A percentile compares a stretch with the other conserved stretches of the same genome.
Conservation (phyloP, 2,329 filamentous ascomycete species). For the Chrysoporthe austroafricana region DNA sequence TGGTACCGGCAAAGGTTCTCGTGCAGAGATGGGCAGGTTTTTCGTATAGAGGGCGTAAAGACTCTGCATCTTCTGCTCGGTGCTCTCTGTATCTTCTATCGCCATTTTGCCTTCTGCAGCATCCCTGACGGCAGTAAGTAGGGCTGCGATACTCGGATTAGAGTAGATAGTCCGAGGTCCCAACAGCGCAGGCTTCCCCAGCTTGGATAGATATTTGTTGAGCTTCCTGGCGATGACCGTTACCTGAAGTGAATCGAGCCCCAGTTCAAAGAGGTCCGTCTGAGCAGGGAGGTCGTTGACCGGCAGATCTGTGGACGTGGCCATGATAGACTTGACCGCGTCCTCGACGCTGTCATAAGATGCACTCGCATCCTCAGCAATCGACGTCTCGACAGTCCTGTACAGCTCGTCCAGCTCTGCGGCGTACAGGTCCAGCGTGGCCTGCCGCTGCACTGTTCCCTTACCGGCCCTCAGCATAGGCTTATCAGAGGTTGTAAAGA, state of each 20-base stretch:
- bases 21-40: not conserved
- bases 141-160: not conserved
- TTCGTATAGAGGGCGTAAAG: not conserved
- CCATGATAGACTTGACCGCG: not conserved
- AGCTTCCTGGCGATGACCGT: not conserved
- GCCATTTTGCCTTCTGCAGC: not conserved
- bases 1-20: not conserved
- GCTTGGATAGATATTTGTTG: not conserved
- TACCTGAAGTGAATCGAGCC: conserved; percentile 10
- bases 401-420: not conserved
- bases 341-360: not conserved
- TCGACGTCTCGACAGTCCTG: not conserved
- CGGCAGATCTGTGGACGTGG: not conserved
- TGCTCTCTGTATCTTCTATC: not conserved
- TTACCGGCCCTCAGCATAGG: conserved; percentile 49
- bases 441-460: conserved; percentile 47
- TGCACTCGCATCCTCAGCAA: conserved; percentile 20
- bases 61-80: conserved; percentile 4
- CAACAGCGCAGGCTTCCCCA: not conserved
- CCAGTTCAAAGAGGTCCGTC: conserved; percentile 5
- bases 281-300: not conserved
- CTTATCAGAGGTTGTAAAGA: not conserved
- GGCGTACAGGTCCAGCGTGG: conserved; percentile 36
- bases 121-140: conserved; percentile 1
- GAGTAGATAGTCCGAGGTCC: not conserved